Percentiles rank a stretch among this genome's conserved stretches.
Conservation (phyloP, 2,329 filamentous ascomycete species). For the Cercospora nicotianae region DNA sequence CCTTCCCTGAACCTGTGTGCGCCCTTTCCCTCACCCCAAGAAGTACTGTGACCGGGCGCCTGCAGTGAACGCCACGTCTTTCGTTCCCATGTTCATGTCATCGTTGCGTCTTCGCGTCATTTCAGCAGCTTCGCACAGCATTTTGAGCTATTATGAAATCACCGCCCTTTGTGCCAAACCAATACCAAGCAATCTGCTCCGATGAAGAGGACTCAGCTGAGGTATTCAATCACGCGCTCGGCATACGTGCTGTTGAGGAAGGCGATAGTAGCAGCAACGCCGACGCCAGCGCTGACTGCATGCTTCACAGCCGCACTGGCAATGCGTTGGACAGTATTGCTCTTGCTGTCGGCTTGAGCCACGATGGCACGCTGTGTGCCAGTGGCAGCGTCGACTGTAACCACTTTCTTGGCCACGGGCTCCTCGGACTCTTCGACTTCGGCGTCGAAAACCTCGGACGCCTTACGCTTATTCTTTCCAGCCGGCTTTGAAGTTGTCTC, state of each 20-base stretch:
- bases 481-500: not conserved
- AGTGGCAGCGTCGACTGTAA: slow-evolving; percentile 5
- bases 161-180: not conserved
- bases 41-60: not conserved
- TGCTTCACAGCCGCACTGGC: slow-evolving; percentile 22
- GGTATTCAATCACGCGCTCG: slow-evolving; percentile 29
- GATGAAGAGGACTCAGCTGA: slow-evolving; percentile 16
- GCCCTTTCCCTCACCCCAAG: not conserved
- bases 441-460: slow-evolving; percentile 22
- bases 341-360: slow-evolving; percentile 5
- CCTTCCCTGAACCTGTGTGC: not conserved
- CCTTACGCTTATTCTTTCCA: slow-evolving; percentile 31
- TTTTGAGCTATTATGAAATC: not conserved
- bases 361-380: slow-evolving; percentile 12
- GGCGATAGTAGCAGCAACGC: slow-evolving; percentile 29
- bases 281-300: slow-evolving; percentile 27
- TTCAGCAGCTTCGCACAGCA: not conserved
- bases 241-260: slow-evolving; percentile 34
- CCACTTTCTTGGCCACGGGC: slow-evolving; percentile 20
- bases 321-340: slow-evolving; percentile 12
- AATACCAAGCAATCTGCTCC: not conserved
- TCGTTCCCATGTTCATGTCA: not conserved
- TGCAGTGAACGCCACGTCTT: not conserved
- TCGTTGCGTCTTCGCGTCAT: not conserved
- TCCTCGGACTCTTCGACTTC: slow-evolving; percentile 7